A percentile compares a stretch with the other conserved stretches of the same genome.
Evolutionary conservation across 176 grass and related monocot genomes (phyloP).

Genomic region (Poa annua): DNA sequence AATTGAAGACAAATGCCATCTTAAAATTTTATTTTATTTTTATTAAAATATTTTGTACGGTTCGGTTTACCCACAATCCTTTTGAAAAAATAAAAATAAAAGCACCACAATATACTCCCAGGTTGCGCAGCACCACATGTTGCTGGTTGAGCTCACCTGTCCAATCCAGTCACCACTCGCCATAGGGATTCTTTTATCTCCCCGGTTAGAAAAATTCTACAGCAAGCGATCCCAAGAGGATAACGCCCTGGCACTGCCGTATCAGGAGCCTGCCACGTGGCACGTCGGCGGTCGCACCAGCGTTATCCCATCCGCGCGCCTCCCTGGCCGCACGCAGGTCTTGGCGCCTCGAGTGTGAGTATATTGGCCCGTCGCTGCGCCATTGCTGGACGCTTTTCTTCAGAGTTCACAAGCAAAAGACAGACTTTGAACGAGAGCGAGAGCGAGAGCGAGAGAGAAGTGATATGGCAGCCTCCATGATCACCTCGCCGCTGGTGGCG

Average conservation of each 20-base stretch:
- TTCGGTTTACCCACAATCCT: no score
- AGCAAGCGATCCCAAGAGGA: constrained; percentile 19
- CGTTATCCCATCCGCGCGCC: constrained; percentile 43
- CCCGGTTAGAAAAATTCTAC: not conserved
- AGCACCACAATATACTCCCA: not conserved
- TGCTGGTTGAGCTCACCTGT: not conserved
- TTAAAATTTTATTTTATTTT: no score
- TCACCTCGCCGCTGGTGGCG: constrained; percentile 51
- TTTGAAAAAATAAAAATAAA: no score
- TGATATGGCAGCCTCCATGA: constrained; percentile 66
- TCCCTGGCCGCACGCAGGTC: constrained; percentile 15
- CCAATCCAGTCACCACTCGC: not conserved
- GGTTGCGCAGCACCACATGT: not conserved
- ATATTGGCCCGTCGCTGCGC: constrained; percentile 35
- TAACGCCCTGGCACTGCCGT: constrained; percentile 44
- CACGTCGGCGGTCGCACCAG: constrained; percentile 4
- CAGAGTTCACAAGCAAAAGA: not conserved
- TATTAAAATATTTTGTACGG: no score
- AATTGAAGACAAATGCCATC: no score
- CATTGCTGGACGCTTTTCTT: constrained; percentile 2
- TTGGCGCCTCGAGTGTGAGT: constrained; percentile 33
- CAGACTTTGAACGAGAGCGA: not conserved
- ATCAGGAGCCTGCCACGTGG: constrained; percentile 43
- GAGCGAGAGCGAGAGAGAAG: constrained; percentile 1
- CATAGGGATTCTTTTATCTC: no score